Base-by-base conservation (phyloP, 805 yeast genomes). In the Ogataea philodendri region DNA sequence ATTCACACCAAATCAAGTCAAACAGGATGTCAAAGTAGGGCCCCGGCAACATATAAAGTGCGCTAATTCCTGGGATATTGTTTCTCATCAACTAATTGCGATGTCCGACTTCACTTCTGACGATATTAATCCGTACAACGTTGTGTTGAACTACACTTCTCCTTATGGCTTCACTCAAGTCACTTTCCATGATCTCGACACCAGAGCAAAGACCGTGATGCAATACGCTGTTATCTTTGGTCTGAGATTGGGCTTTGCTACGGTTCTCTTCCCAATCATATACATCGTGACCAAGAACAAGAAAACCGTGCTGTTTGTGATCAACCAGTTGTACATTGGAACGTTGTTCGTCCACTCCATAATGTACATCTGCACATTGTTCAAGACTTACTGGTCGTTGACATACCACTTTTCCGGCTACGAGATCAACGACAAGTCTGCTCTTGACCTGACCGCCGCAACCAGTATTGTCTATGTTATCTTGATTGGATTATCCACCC, bases 241-340 rank as follows among this genome's bases (percentile, higher is more conserved):
- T 9, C 67, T 72, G 3, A 67, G 82, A 42, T 60, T 80, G 23
- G 86, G 86, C 9, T 67, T 79, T 25, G 69, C 76, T 2, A 67
- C 78, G 5, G 52, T 74, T 34, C 56, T 72, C 9, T 55, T 67
- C 5, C 56, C 72, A 9, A 46, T 69, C 5, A 59, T 79, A 26
- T 66, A 71, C 49, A 55, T 79, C 39, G 59, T 72, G 6, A 67
- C 76, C 2, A 72, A 69, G 36, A 74, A 72, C 40, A 75, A 69
- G 48, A 69, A 59, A 15, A 76, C 89, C 0, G 84, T 88, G 6
- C 74, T 87, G 18, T 90, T 86, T 56, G 56, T 79, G n/a, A 60
- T 87, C 28, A 88, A 89, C 58, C 79, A 78, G 54, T 32, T 67
- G 3, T 74, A 84, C 21, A 63, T 90, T 34, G 32, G 74, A 3